These are phyloP conservation scores for Diaporthe vaccinii DNA, from an alignment of 2,329 filamentous ascomycete genomes.

Conservation along the genomic window DNA sequence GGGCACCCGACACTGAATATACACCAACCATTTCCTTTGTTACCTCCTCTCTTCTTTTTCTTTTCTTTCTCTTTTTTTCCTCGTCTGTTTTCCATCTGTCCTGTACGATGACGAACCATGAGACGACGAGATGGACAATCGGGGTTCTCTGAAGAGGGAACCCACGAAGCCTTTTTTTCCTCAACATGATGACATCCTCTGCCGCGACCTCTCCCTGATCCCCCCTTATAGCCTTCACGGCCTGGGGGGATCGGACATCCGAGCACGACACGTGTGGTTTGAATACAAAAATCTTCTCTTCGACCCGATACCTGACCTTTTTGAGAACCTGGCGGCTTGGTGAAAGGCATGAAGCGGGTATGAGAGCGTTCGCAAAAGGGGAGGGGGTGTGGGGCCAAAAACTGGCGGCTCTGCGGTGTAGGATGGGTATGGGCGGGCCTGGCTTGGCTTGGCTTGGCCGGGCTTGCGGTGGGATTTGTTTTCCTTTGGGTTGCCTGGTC, in stretches of 20 bases:
- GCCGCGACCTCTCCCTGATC: background rate
- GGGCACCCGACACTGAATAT: slow-evolving; percentile 3
- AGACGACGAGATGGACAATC: slow-evolving; percentile 17
- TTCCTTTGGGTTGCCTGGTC: slow-evolving; percentile 1
- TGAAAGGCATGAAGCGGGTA: slow-evolving; percentile 13
- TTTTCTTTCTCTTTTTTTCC: background rate
- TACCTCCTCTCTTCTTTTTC: background rate
- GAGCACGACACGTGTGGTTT: slow-evolving; percentile 1
- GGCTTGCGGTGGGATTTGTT: background rate
- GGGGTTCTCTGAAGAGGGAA: background rate
- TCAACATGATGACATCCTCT: background rate
- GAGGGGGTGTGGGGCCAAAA: background rate
- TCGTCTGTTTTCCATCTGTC: background rate
- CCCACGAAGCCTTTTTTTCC: background rate
- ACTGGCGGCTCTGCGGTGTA: background rate
- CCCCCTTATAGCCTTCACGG: slow-evolving; percentile 29
- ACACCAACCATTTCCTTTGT: slow-evolving; percentile 36
- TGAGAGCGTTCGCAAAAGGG: background rate
- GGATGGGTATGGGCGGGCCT: background rate
- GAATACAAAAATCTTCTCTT: slow-evolving; percentile 26
- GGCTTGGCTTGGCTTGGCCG: background rate
- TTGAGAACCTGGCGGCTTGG: slow-evolving; percentile 38
- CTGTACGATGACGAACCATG: slow-evolving; percentile 24
- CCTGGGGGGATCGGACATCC: background rate
- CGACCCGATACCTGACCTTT: slow-evolving; percentile 1